These are phyloP conservation scores for Schoenoplectus triqueter DNA, from an alignment of 202 grass and related monocot species.

Conservation along the genomic window DNA sequence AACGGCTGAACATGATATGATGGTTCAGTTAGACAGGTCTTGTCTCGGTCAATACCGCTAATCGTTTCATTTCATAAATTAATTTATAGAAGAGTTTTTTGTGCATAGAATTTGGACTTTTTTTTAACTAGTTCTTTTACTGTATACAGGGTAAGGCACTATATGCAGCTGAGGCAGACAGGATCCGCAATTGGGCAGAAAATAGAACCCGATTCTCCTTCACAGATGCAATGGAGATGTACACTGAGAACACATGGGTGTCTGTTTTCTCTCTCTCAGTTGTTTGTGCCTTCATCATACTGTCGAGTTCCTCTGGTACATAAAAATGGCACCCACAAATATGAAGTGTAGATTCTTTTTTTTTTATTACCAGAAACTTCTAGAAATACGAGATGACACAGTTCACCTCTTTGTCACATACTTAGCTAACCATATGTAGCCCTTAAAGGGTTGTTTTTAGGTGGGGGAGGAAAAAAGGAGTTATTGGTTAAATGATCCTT, in stretches of 20 bases:
- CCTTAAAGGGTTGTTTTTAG: neutral
- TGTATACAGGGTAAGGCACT: slow-evolving; percentile 77
- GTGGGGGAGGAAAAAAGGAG: neutral
- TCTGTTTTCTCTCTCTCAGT: slow-evolving; percentile 97
- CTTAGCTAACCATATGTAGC: slow-evolving; percentile 30
- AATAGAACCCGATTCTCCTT: slow-evolving; percentile 86
- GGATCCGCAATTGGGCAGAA: slow-evolving; percentile 98
- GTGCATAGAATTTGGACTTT: neutral
- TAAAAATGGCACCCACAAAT: neutral
- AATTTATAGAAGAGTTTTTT: neutral
- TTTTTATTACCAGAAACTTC: slow-evolving; percentile 20
- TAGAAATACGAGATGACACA: slow-evolving; percentile 17
- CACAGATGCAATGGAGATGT: slow-evolving; percentile 99
- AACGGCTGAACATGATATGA: no score
- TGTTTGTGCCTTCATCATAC: slow-evolving; percentile 97
- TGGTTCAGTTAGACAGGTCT: no score
- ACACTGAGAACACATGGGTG: slow-evolving; percentile 90
- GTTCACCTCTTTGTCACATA: neutral
- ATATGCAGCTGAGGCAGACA: slow-evolving; percentile 90
- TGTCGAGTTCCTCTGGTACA: slow-evolving; percentile 79
- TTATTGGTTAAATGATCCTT: neutral
- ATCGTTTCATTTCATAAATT: no score
- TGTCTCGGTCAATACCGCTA: no score
- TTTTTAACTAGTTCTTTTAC: neutral
- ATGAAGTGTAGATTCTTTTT: slow-evolving; percentile 36